Evolutionary conservation across 148 eudicot genomes (phyloP).

Genomic region (Simmondsia chinensis): DNA sequence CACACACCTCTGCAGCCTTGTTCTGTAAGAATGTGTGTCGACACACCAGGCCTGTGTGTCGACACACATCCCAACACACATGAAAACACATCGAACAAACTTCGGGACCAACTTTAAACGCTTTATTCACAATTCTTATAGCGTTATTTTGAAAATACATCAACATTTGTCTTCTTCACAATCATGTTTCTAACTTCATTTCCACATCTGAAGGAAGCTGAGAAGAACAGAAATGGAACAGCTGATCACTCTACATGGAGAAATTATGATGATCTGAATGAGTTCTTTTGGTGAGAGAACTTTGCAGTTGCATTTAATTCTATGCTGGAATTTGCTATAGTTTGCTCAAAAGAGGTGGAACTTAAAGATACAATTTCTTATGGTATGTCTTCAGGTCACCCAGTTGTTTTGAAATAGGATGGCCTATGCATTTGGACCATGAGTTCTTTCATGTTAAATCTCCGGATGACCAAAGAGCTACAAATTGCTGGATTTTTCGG

Average conservation of each 20-base stretch:
- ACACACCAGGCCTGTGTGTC: no score
- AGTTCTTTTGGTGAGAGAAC: constrained; percentile 71
- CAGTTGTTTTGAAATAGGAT: constrained; percentile 79
- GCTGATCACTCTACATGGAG: constrained; percentile 94
- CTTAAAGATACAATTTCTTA: constrained; percentile 3
- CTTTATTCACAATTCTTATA: no score
- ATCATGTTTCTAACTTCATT: constrained; percentile 16
- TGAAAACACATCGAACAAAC: no score
- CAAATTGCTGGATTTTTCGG: constrained; percentile 22
- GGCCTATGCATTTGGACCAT: constrained; percentile 84
- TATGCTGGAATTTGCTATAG: not conserved
- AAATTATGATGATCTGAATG: constrained; percentile 95
- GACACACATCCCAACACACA: no score
- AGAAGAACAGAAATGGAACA: constrained; percentile 68
- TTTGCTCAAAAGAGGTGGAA: not conserved
- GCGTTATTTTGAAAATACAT: no score
- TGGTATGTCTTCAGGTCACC: constrained; percentile 53
- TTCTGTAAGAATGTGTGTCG: no score
- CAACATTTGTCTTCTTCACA: no score
- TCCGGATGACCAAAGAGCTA: constrained; percentile 16
- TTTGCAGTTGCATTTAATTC: not conserved
- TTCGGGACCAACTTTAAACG: no score
- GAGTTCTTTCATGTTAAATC: constrained; percentile 56
- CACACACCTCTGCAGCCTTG: no score
- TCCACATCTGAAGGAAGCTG: constrained; percentile 61